These are phyloP conservation scores for Leccinellum luteum DNA, from an alignment of 768 basidiomycete genomes.

Conservation along the genomic window DNA sequence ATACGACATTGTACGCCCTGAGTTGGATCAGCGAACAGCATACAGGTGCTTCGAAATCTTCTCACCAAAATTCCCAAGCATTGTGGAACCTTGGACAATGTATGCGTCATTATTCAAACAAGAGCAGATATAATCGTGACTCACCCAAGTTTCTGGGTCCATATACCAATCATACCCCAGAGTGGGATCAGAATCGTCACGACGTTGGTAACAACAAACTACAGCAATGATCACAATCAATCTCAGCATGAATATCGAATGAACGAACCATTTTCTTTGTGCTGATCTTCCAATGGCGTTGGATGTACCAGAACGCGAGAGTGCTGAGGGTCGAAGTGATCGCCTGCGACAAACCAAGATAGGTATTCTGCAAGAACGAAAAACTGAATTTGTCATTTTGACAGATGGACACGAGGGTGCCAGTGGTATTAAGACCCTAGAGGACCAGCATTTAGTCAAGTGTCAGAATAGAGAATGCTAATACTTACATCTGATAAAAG, in stretches of 20 bases:
- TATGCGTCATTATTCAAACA: conserved; percentile 1
- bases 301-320: conserved; percentile 81
- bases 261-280: conserved; percentile 74
- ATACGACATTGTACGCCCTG: conserved; percentile 78
- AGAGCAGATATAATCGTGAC: conserved; percentile 12
- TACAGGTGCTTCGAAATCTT: background rate
- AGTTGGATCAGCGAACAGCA: background rate
- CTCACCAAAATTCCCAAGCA: conserved; percentile 83
- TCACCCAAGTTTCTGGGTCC: conserved; percentile 73
- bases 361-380: conserved; percentile 79
- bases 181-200: conserved; percentile 75
- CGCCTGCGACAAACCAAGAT: conserved; percentile 73
- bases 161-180: conserved; percentile 86
- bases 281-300: conserved; percentile 71
- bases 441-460: background rate
- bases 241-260: background rate
- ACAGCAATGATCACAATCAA: background rate
- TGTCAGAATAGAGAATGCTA: conserved; percentile 4
- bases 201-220: conserved; percentile 78
- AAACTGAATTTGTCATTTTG: conserved; percentile 81
- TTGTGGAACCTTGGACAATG: conserved; percentile 59
- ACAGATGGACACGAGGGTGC: conserved; percentile 70
- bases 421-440: conserved; percentile 79
- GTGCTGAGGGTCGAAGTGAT: conserved; percentile 71
- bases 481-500: conserved; percentile 67